Percentiles rank a stretch among this genome's conserved stretches.
These are phyloP conservation scores for Aspergillus hancockii DNA, from an alignment of 495 filamentous ascomycete genomes.

Conservation along the genomic window DNA sequence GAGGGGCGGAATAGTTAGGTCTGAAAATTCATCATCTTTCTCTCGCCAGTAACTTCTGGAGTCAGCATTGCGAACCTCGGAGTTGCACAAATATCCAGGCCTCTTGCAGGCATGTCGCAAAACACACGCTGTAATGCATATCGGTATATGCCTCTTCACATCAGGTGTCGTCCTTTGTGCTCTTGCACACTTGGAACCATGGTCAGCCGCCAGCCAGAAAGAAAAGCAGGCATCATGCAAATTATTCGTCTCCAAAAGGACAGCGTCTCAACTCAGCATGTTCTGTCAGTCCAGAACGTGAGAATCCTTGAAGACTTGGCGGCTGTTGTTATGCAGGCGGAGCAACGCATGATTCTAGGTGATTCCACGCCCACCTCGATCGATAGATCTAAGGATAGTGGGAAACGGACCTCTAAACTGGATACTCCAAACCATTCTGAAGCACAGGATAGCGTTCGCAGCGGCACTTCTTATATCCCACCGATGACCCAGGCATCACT, in stretches of 20 bases:
- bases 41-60: conserved; percentile 1
- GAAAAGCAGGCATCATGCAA: conserved; percentile 17
- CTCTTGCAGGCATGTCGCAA: conserved; percentile 1
- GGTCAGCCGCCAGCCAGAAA: conserved; percentile 5
- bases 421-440: background rate
- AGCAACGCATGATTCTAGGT: conserved; percentile 14
- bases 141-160: conserved; percentile 7
- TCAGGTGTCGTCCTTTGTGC: conserved; percentile 6
- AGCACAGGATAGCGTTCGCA: background rate
- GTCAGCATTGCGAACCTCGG: conserved; percentile 2
- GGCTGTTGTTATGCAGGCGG: conserved; percentile 13
- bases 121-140: conserved; percentile 7
- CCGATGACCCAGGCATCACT: background rate
- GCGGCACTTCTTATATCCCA: background rate
- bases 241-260: conserved; percentile 16
- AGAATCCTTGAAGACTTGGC: conserved; percentile 15
- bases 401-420: background rate
- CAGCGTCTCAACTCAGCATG: conserved; percentile 8
- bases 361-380: background rate
- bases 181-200: background rate
- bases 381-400: background rate
- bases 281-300: conserved; percentile 18
- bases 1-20: background rate
- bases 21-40: background rate
- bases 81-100: background rate